Base-by-base conservation (phyloP, 1,284 basidiomycete genomes). In the Golubevia sp. region DNA sequence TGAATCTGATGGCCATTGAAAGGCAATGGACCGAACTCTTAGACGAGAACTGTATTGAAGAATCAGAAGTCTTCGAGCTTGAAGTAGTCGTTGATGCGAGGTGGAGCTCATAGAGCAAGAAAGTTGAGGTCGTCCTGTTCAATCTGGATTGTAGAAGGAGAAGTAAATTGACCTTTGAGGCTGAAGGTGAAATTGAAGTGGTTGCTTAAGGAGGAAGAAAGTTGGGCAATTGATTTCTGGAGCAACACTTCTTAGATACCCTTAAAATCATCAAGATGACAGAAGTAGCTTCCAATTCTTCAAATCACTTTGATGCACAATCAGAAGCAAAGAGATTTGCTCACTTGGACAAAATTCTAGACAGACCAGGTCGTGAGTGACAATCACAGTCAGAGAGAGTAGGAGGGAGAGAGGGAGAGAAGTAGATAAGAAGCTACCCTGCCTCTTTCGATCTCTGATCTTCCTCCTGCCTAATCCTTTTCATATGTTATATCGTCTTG, bases 281-380 rank as follows among this genome's bases (percentile, higher is more conserved):
- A 13, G 38, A 44, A 18, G 38, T 44, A 13, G 38, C 38, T 18
- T n/a, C n/a, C n/a, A n/a, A n/a, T n/a, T 13, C 18, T 44, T 18
- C 38, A 8, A 44, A 44, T 44, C 13, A 18, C 11, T 44, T 44
- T 18, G 38, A 44, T 44, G 11, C 38, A 13, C 38, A 44, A 13
- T 44, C 38, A 44, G 38, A 44, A 8, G 38, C 11, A 8, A 44
- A 44, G 18, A 44, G 44, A 59, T 1, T 66, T 50, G 56, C 62
- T 2, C 70, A 78, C 54, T 38, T 78, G 51, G 76, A 78, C 49
- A 66, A 68, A 26, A 49, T 78, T 27, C 66, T 78, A 54, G 67
- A 70, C 53, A 65, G 64, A 49, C 64, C 74, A 0, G 76, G 76
- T 11, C 76, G 63, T 64, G 48, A 64, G 63, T 61, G n/a, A 25